Conservation (phyloP, 352 stramenopile genomes). For the Globisporangium recalcitrans region DNA sequence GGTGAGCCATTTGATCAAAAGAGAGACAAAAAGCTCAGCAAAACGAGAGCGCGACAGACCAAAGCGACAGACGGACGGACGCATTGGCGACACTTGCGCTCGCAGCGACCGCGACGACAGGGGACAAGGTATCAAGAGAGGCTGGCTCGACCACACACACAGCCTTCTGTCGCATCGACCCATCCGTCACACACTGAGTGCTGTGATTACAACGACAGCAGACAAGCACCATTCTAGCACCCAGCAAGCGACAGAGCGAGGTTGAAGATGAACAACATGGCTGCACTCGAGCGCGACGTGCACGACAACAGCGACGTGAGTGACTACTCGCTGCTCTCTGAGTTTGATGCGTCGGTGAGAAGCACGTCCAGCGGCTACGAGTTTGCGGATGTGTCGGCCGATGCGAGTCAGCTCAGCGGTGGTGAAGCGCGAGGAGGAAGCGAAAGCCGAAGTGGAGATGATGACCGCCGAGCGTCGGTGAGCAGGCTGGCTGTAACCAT, state of each 20-base stretch:
- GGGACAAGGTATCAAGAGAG: neutral
- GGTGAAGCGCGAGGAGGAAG: neutral
- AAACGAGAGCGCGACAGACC: neutral
- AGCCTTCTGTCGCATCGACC: neutral
- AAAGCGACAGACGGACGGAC: neutral
- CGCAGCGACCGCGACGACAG: neutral
- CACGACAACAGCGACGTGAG: neutral
- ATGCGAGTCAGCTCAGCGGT: neutral
- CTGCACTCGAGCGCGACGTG: neutral
- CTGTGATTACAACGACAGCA: neutral
- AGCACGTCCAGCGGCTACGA: constrained; percentile 2
- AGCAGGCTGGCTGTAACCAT: neutral
- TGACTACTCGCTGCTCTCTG: neutral
- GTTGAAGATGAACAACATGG: constrained; percentile 2
- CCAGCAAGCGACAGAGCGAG: neutral
- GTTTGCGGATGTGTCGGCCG: constrained; percentile 5
- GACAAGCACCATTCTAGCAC: neutral
- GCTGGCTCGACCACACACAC: neutral
- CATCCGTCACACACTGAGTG: neutral
- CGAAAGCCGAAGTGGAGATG: neutral
- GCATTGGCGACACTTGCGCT: neutral
- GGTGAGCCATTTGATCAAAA: neutral
- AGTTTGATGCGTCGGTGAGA: neutral
- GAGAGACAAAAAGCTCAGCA: neutral
- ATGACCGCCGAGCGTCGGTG: too few species aligned